Conservation (phyloP, 1,139 yeast genomes). For the Yamadazyma oceani region DNA sequence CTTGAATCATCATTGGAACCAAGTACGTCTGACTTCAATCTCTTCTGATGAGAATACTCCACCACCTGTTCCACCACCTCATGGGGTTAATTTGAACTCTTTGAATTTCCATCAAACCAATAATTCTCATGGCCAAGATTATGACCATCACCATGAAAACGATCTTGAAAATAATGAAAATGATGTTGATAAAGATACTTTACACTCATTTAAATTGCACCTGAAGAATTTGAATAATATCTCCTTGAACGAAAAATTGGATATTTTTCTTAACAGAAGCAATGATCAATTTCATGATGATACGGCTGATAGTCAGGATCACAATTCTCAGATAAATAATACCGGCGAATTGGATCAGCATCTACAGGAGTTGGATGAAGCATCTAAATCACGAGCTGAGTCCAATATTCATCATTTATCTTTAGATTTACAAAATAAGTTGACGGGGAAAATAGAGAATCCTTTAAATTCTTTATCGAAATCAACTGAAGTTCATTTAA, state of each 20-base stretch:
- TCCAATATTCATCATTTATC: conserved; percentile 40
- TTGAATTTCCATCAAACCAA: conserved; percentile 7
- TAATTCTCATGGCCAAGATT: conserved; percentile 5
- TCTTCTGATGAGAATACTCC: conserved; percentile 26
- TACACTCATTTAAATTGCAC: conserved; percentile 25
- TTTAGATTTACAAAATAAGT: conserved; percentile 29
- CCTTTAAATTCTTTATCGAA: conserved; percentile 37
- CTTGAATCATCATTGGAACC: conserved; percentile 29
- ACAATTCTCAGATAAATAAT: conserved; percentile 11
- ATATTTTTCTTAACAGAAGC: conserved; percentile 25
- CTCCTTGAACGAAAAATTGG: conserved; percentile 41
- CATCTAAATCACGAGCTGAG: conserved; percentile 28
- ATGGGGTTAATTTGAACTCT: conserved; percentile 13
- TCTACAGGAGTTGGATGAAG: conserved; percentile 31
- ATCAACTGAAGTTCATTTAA: conserved; percentile 29
- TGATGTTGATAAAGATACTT: conserved; percentile 22
- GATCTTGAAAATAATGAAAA: conserved; percentile 8
- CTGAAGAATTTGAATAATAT: conserved; percentile 32
- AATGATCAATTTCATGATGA: conserved; percentile 12
- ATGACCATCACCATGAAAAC: conserved; percentile 1
- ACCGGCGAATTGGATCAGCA: conserved; percentile 35
- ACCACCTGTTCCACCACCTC: conserved; percentile 37
- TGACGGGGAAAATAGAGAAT: conserved; percentile 25
- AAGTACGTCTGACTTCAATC: conserved; percentile 12
- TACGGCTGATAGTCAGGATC: conserved; percentile 8